Evolutionary conservation across 768 basidiomycete species (phyloP).

Genomic region (Dioszegia crocea): DNA sequence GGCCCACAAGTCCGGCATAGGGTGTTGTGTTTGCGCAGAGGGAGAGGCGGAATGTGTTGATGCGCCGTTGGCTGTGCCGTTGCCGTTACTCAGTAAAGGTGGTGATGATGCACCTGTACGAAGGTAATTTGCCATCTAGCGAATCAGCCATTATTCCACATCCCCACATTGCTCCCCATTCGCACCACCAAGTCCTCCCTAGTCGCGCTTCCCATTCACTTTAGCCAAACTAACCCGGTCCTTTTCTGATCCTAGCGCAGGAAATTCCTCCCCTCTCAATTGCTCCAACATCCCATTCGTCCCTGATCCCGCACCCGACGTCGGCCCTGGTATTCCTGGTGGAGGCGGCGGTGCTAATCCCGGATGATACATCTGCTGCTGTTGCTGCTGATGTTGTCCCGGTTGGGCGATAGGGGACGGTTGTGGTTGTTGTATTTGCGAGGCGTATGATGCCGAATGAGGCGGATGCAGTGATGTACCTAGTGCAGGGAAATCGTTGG

Average conservation of each 20-base stretch:
- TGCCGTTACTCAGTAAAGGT: conserved; percentile 11
- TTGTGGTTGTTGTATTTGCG: conserved; percentile 34
- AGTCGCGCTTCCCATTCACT: too few relatives aligned
- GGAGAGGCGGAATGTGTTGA: conserved; percentile 2
- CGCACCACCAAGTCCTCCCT: not conserved
- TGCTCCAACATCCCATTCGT: conserved; percentile 28
- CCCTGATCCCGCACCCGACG: conserved; percentile 11
- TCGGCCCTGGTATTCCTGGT: conserved; percentile 33
- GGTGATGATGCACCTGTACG: conserved; percentile 26
- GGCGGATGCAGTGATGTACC: conserved; percentile 28
- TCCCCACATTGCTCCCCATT: not conserved
- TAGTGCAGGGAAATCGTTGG: conserved; percentile 47
- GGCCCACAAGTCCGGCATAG: conserved; percentile 1
- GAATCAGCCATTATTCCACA: not conserved
- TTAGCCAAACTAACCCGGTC: conserved; percentile 27
- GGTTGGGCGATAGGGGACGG: conserved; percentile 15
- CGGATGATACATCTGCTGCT: conserved; percentile 30
- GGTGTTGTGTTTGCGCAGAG: not conserved
- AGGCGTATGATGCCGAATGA: conserved; percentile 32
- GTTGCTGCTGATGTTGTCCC: conserved; percentile 27
- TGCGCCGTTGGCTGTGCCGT: conserved; percentile 9
- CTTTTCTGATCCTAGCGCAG: conserved; percentile 37
- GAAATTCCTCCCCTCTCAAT: conserved; percentile 38
- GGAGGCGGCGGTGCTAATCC: conserved; percentile 35
- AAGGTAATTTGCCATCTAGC: conserved; percentile 34